A percentile compares a stretch with the other conserved stretches of the same genome.
Evolutionary conservation across 108 stramenopile species (phyloP).

Genomic region (Nannochloropsis gaditana): DNA sequence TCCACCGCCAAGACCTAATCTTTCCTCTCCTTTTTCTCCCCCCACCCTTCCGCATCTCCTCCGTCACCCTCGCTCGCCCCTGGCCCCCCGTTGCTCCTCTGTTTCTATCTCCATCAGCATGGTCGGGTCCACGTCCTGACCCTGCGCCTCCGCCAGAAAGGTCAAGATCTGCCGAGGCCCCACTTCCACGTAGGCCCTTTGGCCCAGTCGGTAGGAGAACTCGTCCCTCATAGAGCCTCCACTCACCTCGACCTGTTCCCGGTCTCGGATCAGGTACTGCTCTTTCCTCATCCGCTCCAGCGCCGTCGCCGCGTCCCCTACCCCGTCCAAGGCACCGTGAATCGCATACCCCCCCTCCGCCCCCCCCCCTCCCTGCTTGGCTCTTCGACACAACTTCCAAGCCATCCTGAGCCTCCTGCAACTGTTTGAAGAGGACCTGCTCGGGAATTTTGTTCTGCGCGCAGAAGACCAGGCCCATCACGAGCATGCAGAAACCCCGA

Average conservation of each 20-base stretch:
- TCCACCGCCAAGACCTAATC: not conserved
- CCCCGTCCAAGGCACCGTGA: not conserved
- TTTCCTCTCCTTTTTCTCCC: not conserved
- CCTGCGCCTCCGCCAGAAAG: not conserved
- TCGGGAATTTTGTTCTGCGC: not conserved
- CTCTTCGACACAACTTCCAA: not conserved
- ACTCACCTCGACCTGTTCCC: not conserved
- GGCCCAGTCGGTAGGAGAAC: not conserved
- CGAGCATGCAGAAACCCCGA: not conserved
- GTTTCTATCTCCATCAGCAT: slow-evolving; percentile 7
- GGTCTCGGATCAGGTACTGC: slow-evolving; percentile 1
- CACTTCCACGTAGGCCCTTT: not conserved
- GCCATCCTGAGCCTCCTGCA: not conserved
- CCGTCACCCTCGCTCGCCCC: not conserved
- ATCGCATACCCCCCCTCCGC: not conserved
- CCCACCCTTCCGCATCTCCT: not conserved
- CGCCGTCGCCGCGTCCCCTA: not conserved
- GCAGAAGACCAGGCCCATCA: not conserved
- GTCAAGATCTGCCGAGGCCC: not conserved
- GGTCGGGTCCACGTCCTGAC: not conserved
- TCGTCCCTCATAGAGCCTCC: not conserved
- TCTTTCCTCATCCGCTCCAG: slow-evolving; percentile 8
- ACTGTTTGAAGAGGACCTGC: not conserved
- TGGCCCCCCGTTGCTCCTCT: not conserved
- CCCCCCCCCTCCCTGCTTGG: not conserved